Conservation (phyloP, 2,329 filamentous ascomycete species). For the Arthrobotrys sinensis region DNA sequence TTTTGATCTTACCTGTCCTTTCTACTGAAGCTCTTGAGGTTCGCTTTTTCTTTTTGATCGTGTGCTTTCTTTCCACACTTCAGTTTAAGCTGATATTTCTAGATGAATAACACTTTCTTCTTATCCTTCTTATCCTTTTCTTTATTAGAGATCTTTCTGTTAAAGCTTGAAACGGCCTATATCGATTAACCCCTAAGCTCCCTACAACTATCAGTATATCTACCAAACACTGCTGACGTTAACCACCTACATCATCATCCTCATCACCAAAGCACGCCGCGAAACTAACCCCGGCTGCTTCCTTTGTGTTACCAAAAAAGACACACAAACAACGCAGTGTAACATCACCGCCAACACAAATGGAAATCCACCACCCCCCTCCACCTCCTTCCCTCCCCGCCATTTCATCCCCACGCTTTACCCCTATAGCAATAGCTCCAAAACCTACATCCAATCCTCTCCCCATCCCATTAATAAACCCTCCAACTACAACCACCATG, state of each 20-base stretch:
- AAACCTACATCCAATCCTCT: conserved; percentile 1
- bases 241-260: not conserved
- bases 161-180: no score
- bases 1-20: not conserved
- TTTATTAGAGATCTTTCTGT: no score
- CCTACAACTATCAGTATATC: no score
- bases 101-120: no score
- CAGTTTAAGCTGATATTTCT: no score
- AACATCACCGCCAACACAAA: conserved; percentile 14
- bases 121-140: no score
- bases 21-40: not conserved
- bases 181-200: no score
- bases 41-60: not conserved
- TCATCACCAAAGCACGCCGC: not conserved
- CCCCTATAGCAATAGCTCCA: conserved; percentile 42
- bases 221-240: no score
- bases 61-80: no score
- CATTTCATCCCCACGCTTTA: conserved; percentile 10
- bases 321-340: conserved; percentile 28
- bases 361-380: conserved; percentile 9
- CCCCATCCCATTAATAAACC: not conserved
- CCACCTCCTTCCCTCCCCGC: not conserved
- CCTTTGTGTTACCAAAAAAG: conserved; percentile 41
- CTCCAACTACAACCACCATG: not conserved
- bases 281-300: not conserved